A percentile compares a stretch with the other conserved stretches of the same genome.
These are phyloP conservation scores for Fusarium domesticum DNA, from an alignment of 2,329 filamentous ascomycete species.

Conservation along the genomic window DNA sequence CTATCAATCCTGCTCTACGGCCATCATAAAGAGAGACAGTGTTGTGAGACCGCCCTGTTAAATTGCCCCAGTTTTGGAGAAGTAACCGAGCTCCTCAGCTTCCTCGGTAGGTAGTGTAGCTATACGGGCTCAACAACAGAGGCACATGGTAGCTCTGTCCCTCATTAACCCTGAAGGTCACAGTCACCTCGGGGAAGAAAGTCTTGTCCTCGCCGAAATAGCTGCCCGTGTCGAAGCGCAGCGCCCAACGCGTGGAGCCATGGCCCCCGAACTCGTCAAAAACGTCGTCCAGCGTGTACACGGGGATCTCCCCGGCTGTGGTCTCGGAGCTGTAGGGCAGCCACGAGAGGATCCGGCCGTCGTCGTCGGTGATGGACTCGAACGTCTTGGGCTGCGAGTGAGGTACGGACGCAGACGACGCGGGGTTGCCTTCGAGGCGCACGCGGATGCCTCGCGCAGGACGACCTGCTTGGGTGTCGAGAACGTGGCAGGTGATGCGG, in stretches of 20 bases:
- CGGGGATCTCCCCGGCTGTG: slow-evolving; percentile 54
- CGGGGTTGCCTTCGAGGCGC: slow-evolving; percentile 52
- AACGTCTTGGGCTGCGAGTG: slow-evolving; percentile 48
- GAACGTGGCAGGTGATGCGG: slow-evolving; percentile 81
- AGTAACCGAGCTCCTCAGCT: slow-evolving; percentile 47
- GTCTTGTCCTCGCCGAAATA: slow-evolving; percentile 66
- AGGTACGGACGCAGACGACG: slow-evolving; percentile 26
- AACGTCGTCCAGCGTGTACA: slow-evolving; percentile 57
- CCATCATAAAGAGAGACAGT: too few species aligned
- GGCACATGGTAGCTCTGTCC: slow-evolving; percentile 77
- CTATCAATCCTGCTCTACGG: too few species aligned
- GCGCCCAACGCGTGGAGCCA: slow-evolving; percentile 57
- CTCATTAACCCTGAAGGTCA: slow-evolving; percentile 51
- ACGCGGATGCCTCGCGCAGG: slow-evolving; percentile 67
- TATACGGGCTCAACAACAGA: slow-evolving; percentile 71
- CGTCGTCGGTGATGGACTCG: slow-evolving; percentile 67
- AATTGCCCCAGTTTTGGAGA: not conserved
- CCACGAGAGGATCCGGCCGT: slow-evolving; percentile 73
- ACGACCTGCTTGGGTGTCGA: slow-evolving; percentile 73
- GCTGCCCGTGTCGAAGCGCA: slow-evolving; percentile 68
- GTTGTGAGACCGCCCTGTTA: too few species aligned
- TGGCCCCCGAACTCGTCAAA: slow-evolving; percentile 42
- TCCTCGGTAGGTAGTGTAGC: slow-evolving; percentile 79
- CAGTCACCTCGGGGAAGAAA: slow-evolving; percentile 59
- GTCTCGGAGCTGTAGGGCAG: slow-evolving; percentile 52